These are phyloP conservation scores for Phoma sp. DNA, from an alignment of 2,329 filamentous ascomycete genomes.

Conservation along the genomic window DNA sequence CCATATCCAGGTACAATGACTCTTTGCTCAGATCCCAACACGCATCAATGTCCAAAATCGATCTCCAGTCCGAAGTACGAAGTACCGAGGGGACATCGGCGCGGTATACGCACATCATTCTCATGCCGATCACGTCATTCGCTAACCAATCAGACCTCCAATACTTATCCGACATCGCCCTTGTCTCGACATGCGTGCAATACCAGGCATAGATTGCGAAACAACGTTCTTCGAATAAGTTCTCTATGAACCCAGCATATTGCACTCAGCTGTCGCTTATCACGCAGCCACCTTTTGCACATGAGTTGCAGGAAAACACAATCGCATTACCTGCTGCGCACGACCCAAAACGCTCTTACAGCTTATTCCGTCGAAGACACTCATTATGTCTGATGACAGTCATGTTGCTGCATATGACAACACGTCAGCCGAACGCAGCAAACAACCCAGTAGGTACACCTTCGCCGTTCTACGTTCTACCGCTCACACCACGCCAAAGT, in stretches of 20 bases:
- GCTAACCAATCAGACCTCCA: conserved; percentile 8
- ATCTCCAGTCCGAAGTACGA: not conserved
- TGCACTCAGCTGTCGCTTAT: not conserved
- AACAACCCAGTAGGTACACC: not conserved
- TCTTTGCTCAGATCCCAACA: not conserved
- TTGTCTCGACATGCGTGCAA: conserved; percentile 1
- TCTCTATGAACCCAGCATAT: not conserved
- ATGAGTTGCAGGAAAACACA: not conserved
- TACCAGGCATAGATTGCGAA: conserved; percentile 9
- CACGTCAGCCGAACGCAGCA: not conserved
- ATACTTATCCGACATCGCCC: conserved; percentile 15
- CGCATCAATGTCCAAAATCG: not conserved
- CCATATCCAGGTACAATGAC: too few relatives aligned
- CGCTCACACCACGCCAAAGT: conserved; percentile 45
- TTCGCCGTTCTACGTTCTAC: not conserved
- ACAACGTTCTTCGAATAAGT: conserved; percentile 3
- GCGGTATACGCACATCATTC: conserved; percentile 8
- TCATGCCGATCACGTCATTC: conserved; percentile 16
- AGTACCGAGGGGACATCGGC: conserved; percentile 1
- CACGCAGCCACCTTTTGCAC: not conserved
- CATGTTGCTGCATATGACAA: not conserved
- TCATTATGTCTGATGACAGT: not conserved
- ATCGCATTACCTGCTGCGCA: too few relatives aligned
- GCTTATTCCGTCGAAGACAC: not conserved
- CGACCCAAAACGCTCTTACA: not conserved